Evolutionary conservation across 306 rosid genomes (phyloP).

Genomic region (Myrica gale): DNA sequence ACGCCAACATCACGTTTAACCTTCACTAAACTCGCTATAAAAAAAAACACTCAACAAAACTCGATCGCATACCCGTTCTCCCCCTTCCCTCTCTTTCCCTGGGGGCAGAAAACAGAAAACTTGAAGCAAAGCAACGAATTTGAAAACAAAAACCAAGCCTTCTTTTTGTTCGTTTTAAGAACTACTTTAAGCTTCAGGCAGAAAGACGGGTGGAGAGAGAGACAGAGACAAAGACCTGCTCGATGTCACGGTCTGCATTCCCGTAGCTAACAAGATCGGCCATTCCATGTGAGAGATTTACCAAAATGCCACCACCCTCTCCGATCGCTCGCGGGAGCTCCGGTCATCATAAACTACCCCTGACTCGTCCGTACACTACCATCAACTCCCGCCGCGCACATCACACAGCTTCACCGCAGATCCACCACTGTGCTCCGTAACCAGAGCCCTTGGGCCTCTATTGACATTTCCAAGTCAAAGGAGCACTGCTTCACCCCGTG

Average conservation of each 20-base stretch:
- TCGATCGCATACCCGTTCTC: neutral
- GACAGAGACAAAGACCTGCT: constrained; percentile 50
- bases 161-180: neutral
- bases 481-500: constrained; percentile 31
- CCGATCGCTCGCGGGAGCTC: constrained; percentile 75
- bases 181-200: neutral
- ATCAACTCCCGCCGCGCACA: constrained; percentile 49
- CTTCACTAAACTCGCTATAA: neutral
- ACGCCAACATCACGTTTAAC: neutral
- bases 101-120: neutral
- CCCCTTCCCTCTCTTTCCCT: neutral
- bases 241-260: constrained; percentile 90
- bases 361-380: constrained; percentile 60
- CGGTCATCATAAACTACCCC: constrained; percentile 81
- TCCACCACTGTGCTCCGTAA: constrained; percentile 37
- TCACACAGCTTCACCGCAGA: constrained; percentile 40
- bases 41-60: neutral
- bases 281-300: constrained; percentile 85
- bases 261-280: constrained; percentile 96
- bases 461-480: constrained; percentile 45
- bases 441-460: constrained; percentile 39
- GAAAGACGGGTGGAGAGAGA: constrained; percentile 16
- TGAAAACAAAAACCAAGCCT: constrained; percentile 13
- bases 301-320: constrained; percentile 89
- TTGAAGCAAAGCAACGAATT: constrained; percentile 20